These are phyloP conservation scores for Russula abietina DNA, from an alignment of 768 basidiomycete species.

Conservation along the genomic window DNA sequence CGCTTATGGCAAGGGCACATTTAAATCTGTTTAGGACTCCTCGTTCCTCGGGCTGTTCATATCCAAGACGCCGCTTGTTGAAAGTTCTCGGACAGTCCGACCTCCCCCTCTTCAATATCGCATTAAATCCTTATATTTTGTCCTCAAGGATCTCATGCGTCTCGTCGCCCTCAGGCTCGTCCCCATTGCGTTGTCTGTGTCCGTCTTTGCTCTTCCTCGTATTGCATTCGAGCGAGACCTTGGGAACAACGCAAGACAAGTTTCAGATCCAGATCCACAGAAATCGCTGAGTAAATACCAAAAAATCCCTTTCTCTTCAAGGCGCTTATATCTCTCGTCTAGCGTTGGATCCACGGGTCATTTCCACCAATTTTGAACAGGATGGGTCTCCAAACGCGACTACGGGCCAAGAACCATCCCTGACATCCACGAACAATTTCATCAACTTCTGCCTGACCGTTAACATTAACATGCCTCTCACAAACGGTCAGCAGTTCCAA, in stretches of 20 bases:
- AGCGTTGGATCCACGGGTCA: conserved; percentile 41
- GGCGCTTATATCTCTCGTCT: not conserved
- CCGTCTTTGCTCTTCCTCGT: conserved; percentile 25
- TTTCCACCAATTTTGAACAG: conserved; percentile 41
- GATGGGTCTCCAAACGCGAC: conserved; percentile 40
- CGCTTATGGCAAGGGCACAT: too few relatives aligned
- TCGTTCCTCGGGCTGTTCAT: too few relatives aligned
- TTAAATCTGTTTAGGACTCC: too few relatives aligned
- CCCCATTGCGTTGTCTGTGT: conserved; percentile 29
- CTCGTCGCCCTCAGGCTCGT: conserved; percentile 2
- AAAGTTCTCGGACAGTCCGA: too few relatives aligned
- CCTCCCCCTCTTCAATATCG: too few relatives aligned
- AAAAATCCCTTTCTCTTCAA: not conserved
- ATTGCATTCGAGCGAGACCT: conserved; percentile 8
- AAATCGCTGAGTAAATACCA: conserved; percentile 1
- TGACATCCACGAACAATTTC: conserved; percentile 59
- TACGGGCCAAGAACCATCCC: conserved; percentile 44
- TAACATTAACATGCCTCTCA: conserved; percentile 36
- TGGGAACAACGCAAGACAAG: not conserved
- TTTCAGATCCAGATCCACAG: not conserved
- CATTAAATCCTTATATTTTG: too few relatives aligned
- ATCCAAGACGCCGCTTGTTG: too few relatives aligned
- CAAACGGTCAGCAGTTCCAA: conserved; percentile 40
- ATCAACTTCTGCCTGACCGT: conserved; percentile 48
- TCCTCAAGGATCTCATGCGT: not conserved